A percentile compares a stretch with the other conserved stretches of the same genome.
These are phyloP conservation scores for Amaranthus tricolor DNA, from an alignment of 179 eudicot genomes.

Conservation along the genomic window DNA sequence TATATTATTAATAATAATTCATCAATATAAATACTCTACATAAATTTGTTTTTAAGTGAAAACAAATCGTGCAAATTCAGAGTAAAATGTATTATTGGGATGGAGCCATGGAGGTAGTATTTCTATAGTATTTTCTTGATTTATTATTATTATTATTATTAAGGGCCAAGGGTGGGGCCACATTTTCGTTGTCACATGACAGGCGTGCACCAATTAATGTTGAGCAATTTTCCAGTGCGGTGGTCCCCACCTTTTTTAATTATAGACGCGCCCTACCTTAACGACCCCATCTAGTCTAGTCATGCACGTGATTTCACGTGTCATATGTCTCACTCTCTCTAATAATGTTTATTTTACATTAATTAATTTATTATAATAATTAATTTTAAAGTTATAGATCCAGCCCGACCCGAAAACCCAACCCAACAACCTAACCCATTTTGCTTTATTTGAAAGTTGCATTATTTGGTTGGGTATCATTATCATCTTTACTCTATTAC, in stretches of 20 bases:
- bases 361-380: not conserved
- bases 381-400: not conserved
- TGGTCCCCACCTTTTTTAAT: constrained; percentile 19
- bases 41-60: too few species aligned
- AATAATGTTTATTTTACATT: not conserved
- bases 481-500: not conserved
- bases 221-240: constrained; percentile 26
- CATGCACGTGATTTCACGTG: constrained; percentile 29
- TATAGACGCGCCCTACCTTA: constrained; percentile 11
- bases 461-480: not conserved
- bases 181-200: constrained; percentile 26
- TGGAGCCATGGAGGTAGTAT: constrained; percentile 12
- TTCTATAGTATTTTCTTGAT: constrained; percentile 23
- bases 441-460: not conserved
- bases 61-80: not conserved
- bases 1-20: too few species aligned
- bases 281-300: not conserved
- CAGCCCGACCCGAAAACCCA: not conserved
- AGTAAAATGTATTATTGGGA: not conserved
- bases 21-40: too few species aligned
- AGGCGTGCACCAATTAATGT: constrained; percentile 40
- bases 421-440: constrained; percentile 2
- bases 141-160: not conserved
- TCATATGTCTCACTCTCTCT: not conserved
- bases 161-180: constrained; percentile 1